phyloP scores from a whole-genome alignment of 768 basidiomycete genomes.

The Epithele typhae region DNA sequence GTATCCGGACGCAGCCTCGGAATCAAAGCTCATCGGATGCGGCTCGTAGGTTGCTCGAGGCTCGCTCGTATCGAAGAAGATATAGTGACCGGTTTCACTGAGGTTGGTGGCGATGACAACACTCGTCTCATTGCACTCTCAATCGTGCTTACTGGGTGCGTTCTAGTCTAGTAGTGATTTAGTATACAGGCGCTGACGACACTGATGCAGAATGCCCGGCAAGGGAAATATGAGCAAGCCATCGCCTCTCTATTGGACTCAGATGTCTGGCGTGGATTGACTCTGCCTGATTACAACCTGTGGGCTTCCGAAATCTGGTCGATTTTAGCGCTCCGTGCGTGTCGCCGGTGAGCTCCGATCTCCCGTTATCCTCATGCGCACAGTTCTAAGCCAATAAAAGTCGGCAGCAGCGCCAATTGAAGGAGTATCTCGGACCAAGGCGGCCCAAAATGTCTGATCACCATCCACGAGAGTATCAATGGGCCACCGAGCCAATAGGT shows the following conservation, averaged over 20 bases:
- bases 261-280: constrained; percentile 64
- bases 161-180: not conserved
- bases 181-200: too few relatives aligned
- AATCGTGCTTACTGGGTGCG: constrained; percentile 68
- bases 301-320: constrained; percentile 83
- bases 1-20: constrained; percentile 8
- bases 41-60: constrained; percentile 56
- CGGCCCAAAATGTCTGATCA: constrained; percentile 53
- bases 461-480: constrained; percentile 54
- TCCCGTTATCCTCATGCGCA: too few relatives aligned
- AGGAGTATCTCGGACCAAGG: constrained; percentile 59
- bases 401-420: constrained; percentile 60
- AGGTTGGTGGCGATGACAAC: constrained; percentile 52
- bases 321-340: constrained; percentile 61
- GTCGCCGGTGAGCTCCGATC: constrained; percentile 49
- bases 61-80: constrained; percentile 66
- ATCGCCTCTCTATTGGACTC: constrained; percentile 63
- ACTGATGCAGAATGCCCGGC: constrained; percentile 53
- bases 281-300: constrained; percentile 56
- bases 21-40: too few relatives aligned
- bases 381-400: constrained; percentile 29
- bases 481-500: constrained; percentile 32
- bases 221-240: constrained; percentile 61
- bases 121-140: constrained; percentile 56
- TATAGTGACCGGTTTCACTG: constrained; percentile 64